Percentiles rank a stretch among this genome's conserved stretches.
These are phyloP conservation scores for Vigna unguiculata DNA, from an alignment of 306 rosid genomes.

Conservation along the genomic window DNA sequence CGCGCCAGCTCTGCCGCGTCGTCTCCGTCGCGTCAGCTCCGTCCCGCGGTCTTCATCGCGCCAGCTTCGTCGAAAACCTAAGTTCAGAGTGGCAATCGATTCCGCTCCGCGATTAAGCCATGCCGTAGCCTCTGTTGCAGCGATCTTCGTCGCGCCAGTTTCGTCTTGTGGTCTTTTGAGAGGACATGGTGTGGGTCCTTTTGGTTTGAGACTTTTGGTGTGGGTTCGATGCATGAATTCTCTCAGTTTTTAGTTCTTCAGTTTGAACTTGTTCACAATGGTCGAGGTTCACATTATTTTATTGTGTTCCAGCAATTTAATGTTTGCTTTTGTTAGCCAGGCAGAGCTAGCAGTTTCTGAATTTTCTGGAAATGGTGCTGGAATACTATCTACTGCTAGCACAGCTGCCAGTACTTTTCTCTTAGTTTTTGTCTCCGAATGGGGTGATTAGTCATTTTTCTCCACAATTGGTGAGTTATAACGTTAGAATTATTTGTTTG, in stretches of 20 bases:
- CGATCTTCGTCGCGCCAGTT: too few relatives aligned
- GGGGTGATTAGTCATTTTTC: slow-evolving; percentile 99
- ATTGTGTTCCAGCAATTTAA: slow-evolving; percentile 30
- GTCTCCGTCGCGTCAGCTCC: too few relatives aligned
- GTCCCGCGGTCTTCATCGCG: too few relatives aligned
- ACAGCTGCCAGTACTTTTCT: slow-evolving; percentile 78
- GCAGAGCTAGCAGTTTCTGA: slow-evolving; percentile 95
- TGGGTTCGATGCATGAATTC: slow-evolving; percentile 18
- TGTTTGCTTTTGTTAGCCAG: slow-evolving; percentile 63
- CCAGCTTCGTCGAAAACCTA: too few relatives aligned
- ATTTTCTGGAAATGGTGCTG: slow-evolving; percentile 87
- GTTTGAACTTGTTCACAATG: slow-evolving; percentile 31
- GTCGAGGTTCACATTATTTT: slow-evolving; percentile 6
- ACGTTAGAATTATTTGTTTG: slow-evolving; percentile 18
- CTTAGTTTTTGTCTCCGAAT: slow-evolving; percentile 94
- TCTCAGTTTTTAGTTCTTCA: slow-evolving; percentile 2
- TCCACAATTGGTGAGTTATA: slow-evolving; percentile 86
- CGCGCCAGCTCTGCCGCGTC: too few relatives aligned
- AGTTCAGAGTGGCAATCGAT: too few relatives aligned
- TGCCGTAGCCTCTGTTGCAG: too few relatives aligned
- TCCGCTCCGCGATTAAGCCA: too few relatives aligned
- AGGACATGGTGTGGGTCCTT: too few relatives aligned
- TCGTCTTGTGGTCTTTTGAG: too few relatives aligned
- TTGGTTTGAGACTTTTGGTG: too few relatives aligned
- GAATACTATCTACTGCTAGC: slow-evolving; percentile 81